A percentile compares a stretch with the other conserved stretches of the same genome.
Conservation (phyloP, 495 filamentous ascomycete genomes). For the Penicillium angulare region DNA sequence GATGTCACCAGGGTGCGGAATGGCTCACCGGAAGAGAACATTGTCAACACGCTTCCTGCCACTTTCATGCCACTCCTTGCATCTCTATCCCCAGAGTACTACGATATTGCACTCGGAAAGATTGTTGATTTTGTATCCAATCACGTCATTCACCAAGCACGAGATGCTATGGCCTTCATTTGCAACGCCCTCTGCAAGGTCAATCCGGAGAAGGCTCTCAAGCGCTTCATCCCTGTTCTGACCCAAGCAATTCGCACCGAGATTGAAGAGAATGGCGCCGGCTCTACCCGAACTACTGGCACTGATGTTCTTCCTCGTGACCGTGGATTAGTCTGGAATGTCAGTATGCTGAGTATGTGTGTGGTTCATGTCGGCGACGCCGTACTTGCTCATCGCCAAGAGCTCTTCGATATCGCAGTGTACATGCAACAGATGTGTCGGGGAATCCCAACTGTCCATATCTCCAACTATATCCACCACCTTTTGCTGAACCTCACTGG, state of each 20-base stretch:
- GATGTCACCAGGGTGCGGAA: conserved; percentile 83
- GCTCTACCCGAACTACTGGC: conserved; percentile 88
- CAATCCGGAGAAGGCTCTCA: conserved; percentile 87
- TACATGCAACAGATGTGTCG: conserved; percentile 96
- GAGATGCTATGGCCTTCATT: conserved; percentile 98
- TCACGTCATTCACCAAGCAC: conserved; percentile 95
- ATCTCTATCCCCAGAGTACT: conserved; percentile 88
- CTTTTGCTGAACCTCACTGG: conserved; percentile 95
- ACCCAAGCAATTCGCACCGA: conserved; percentile 90
- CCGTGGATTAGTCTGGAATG: conserved; percentile 90
- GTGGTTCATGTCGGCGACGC: conserved; percentile 92
- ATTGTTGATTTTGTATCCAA: conserved; percentile 88
- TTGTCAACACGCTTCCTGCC: conserved; percentile 92
- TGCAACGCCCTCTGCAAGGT: conserved; percentile 95
- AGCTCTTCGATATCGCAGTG: conserved; percentile 85
- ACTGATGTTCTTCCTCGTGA: conserved; percentile 92
- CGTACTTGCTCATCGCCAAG: conserved; percentile 80
- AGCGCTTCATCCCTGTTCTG: conserved; percentile 83
- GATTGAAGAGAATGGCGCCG: conserved; percentile 96
- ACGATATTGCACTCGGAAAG: conserved; percentile 87
- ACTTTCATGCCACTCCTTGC: conserved; percentile 89
- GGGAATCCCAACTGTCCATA: conserved; percentile 89
- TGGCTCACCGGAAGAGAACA: conserved; percentile 92
- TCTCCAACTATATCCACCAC: conserved; percentile 97
- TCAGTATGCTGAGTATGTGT: conserved; percentile 97